Evolutionary conservation across 148 eudicot genomes (phyloP).

Genomic region (Spergularia bocconei): DNA sequence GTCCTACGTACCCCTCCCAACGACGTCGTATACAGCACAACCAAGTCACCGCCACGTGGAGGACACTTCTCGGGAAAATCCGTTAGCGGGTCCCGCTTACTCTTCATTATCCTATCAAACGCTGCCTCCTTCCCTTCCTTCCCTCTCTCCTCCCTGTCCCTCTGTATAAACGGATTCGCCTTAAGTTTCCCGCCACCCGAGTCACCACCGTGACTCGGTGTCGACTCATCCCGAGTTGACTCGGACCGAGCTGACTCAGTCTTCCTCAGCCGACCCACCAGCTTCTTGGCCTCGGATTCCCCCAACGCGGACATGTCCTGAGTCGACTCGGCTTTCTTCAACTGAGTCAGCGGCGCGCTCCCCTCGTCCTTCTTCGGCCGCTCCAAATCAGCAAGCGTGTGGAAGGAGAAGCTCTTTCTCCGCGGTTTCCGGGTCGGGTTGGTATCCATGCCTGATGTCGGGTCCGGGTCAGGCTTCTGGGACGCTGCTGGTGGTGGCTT

Average conservation of each 20-base stretch:
- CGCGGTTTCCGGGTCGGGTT: conserved; percentile 9
- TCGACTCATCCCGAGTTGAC: conserved; percentile 14
- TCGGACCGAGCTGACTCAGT: conserved; percentile 23
- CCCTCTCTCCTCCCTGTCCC: conserved; percentile 57
- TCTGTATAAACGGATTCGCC: conserved; percentile 68
- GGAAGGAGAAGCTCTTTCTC: conserved; percentile 55
- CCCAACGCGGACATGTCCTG: conserved; percentile 1
- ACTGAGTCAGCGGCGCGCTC: conserved; percentile 17
- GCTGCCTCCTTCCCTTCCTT: conserved; percentile 63
- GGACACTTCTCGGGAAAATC: conserved; percentile 72
- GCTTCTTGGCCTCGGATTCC: neutral
- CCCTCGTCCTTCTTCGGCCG: conserved; percentile 18
- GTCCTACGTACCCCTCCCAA: conserved; percentile 82
- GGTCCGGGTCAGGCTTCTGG: conserved; percentile 20
- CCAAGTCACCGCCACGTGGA: conserved; percentile 54
- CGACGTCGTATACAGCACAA: conserved; percentile 86
- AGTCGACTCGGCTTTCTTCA: conserved; percentile 37
- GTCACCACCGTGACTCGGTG: conserved; percentile 2
- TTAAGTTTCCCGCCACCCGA: conserved; percentile 47
- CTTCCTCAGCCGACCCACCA: conserved; percentile 33
- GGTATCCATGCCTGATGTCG: conserved; percentile 16
- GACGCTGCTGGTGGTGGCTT: conserved; percentile 10
- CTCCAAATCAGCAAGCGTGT: conserved; percentile 73
- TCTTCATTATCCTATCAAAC: conserved; percentile 36
- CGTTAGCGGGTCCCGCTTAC: conserved; percentile 58